phyloP scores from a whole-genome alignment of 257 asterid species.

The Cordia subcordata region DNA sequence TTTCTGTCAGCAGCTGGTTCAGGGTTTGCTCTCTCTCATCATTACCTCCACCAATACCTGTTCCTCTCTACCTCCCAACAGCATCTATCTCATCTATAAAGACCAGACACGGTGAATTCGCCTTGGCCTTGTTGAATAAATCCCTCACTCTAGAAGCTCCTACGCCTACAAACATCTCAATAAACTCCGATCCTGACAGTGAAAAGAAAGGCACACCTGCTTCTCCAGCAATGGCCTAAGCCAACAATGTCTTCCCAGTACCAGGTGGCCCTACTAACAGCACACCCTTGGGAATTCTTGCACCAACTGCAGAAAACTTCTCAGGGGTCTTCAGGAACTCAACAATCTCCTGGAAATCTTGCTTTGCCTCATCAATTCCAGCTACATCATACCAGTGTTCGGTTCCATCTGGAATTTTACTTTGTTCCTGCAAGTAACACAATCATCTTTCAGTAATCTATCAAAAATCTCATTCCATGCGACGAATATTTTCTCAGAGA shows the following conservation, averaged over 20 bases:
- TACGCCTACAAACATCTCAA: constrained; percentile 77
- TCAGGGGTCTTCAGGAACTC: constrained; percentile 60
- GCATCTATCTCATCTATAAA: constrained; percentile 76
- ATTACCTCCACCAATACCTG: constrained; percentile 79
- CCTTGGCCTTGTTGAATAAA: constrained; percentile 53
- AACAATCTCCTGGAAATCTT: constrained; percentile 54
- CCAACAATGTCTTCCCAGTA: constrained; percentile 68
- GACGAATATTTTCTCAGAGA: neutral
- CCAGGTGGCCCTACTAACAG: constrained; percentile 67
- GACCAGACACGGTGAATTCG: constrained; percentile 49
- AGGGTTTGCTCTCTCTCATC: constrained; percentile 77
- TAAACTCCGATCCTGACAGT: constrained; percentile 64
- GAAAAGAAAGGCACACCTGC: constrained; percentile 68
- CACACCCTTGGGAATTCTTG: constrained; percentile 55
- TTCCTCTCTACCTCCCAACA: constrained; percentile 67
- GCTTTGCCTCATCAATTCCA: constrained; percentile 71
- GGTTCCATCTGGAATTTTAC: constrained; percentile 76
- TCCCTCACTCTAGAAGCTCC: constrained; percentile 80
- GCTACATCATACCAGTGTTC: constrained; percentile 71
- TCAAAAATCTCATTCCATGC: too few species aligned
- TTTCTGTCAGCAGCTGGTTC: constrained; percentile 59
- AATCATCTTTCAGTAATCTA: too few species aligned
- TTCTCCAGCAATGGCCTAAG: constrained; percentile 71
- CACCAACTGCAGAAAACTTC: constrained; percentile 60
- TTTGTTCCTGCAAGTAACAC: constrained; percentile 40